Base-by-base conservation (phyloP, 2,329 filamentous ascomycete species). In the Bisporella sp. region DNA sequence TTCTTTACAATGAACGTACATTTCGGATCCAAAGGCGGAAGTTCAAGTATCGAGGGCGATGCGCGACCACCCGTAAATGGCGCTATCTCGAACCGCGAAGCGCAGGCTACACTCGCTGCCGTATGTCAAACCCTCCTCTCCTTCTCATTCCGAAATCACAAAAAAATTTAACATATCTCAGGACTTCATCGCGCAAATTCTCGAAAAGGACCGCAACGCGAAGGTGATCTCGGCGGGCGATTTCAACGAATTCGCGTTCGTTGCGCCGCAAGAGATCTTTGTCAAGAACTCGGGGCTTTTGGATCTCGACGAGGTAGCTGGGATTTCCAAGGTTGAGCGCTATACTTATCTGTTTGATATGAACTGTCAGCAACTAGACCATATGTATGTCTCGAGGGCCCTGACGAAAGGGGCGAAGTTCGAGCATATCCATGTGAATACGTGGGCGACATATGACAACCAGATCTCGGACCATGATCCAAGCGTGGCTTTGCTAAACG, bases 1-100 rank as follows among this genome's bases (percentile, higher is more conserved):
- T 82, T 88, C 67, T 88, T 85, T 66, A 87, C 85, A 2, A 72
- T 89, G 54, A 87, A 88, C 61, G 81, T 87, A 39, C 84, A 88
- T 68, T 81, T 80, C 60, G 73, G 73, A 1, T 81, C 76, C 59
- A 88, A 88, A 68, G 81, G 81, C 31, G 84, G 84, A 37, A 77
- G 79, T 28, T 78, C 79, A 89, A n/a, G 35, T 9, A 37, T 37
- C n/a, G 8, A 37, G 4, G 35, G 35, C 4, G 35, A 37, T 37
- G 35, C 8, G n/a, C 35, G 35, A 37, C 35, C 35, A 37, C 35
- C 35, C n/a, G n/a, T 37, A 8, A 37, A 37, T 63, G 76, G 75
- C 6, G 83, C 75, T 6, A 74, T 87, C 1, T 74, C 74, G 11
- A 72, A 77, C 57, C 73, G 85, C 28, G 67, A 68, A 1, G 62